These are phyloP conservation scores for Pichia phayaonensis DNA, from an alignment of 805 yeast species.

Conservation along the genomic window DNA sequence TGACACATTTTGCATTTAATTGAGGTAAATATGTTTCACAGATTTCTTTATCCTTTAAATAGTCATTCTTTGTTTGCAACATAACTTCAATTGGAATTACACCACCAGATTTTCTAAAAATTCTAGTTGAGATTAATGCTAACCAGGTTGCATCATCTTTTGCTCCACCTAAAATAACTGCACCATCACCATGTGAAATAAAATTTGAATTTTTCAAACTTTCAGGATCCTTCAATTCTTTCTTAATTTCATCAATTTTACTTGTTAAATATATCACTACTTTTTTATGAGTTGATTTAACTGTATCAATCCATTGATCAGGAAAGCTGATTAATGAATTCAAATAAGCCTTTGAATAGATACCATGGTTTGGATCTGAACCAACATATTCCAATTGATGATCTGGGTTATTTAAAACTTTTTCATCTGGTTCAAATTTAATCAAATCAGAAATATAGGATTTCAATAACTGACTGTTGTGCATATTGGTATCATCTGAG, in stretches of 20 bases:
- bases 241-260: not conserved
- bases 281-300: conserved; percentile 3
- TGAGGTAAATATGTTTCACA: conserved; percentile 37
- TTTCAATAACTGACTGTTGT: conserved; percentile 3
- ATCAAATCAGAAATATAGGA: not conserved
- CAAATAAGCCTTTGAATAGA: not conserved
- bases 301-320: conserved; percentile 2
- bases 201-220: not conserved
- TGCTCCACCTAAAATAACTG: conserved; percentile 58
- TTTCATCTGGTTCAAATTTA: not conserved
- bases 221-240: not conserved
- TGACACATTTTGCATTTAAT: conserved; percentile 53
- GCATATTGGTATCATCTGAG: not conserved
- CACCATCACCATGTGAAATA: conserved; percentile 38
- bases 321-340: conserved; percentile 3
- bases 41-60: conserved; percentile 36
- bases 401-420: not conserved
- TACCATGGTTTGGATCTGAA: not conserved
- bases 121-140: conserved; percentile 46
- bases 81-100: conserved; percentile 39
- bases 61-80: conserved; percentile 34
- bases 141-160: conserved; percentile 50
- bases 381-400: conserved; percentile 4
- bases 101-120: conserved; percentile 41
- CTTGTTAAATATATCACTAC: conserved; percentile 2